Conservation (phyloP, 345 rosid genomes). For the Hibiscus trionum region DNA sequence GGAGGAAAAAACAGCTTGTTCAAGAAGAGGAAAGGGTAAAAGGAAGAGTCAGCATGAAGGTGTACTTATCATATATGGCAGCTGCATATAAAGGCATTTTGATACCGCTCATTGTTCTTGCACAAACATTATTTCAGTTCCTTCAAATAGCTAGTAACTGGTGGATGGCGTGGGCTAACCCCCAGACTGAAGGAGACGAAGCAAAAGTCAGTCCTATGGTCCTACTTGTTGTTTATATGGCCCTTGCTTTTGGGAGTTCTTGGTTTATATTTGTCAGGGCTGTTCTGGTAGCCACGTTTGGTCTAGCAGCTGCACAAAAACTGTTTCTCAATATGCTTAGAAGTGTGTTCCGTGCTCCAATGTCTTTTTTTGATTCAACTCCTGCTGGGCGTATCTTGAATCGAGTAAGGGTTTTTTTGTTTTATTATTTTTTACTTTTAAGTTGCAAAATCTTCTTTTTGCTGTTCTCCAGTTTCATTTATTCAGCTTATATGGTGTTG, state of each 20-base stretch:
- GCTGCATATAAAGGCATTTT: conserved; percentile 92
- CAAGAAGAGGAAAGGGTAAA: conserved; percentile 99
- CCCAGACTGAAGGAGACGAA: conserved; percentile 87
- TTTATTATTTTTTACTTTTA: neutral
- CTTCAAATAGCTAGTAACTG: conserved; percentile 98
- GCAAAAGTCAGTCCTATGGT: conserved; percentile 78
- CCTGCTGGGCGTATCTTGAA: conserved; percentile 96
- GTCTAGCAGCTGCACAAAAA: conserved; percentile 95
- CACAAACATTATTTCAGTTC: conserved; percentile 84
- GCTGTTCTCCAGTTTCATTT: neutral
- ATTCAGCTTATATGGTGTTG: conserved; percentile 6
- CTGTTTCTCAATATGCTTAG: conserved; percentile 88
- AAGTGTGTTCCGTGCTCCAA: conserved; percentile 90
- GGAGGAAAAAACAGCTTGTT: conserved; percentile 89
- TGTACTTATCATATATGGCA: conserved; percentile 91
- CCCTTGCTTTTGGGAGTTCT: conserved; percentile 97
- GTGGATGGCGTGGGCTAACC: conserved; percentile 99
- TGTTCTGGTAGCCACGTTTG: conserved; percentile 94
- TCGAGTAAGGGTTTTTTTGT: conserved; percentile 49
- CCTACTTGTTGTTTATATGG: conserved; percentile 84
- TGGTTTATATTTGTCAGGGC: conserved; percentile 94
- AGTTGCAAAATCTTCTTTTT: conserved; percentile 3
- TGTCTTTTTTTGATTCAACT: conserved; percentile 99
- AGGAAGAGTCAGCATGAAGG: conserved; percentile 96
- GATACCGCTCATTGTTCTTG: conserved; percentile 83